These are phyloP conservation scores for Pouteria campechiana DNA, from an alignment of 179 eudicot genomes.

Conservation along the genomic window DNA sequence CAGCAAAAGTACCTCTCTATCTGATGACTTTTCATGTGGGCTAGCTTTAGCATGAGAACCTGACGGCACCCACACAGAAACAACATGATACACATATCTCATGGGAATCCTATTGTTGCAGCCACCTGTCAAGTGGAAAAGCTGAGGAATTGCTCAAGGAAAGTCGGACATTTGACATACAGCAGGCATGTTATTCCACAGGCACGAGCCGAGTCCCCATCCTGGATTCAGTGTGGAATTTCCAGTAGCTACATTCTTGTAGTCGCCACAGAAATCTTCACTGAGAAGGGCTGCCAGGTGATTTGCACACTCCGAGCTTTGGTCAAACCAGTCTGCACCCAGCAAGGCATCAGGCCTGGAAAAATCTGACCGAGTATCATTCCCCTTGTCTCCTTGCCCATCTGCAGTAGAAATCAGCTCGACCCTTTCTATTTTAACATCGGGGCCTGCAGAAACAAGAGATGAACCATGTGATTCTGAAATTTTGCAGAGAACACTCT, in stretches of 20 bases:
- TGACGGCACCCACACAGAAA: no score
- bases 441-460: conserved; percentile 20
- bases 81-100: no score
- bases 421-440: conserved; percentile 25
- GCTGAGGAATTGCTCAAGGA: no score
- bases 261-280: conserved; percentile 35
- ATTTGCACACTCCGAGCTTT: conserved; percentile 13
- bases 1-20: no score
- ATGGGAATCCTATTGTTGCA: no score
- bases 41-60: no score
- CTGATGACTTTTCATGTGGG: no score
- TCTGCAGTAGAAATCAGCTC: conserved; percentile 16
- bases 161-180: conserved; percentile 21
- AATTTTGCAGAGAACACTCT: not conserved
- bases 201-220: conserved; percentile 9
- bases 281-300: conserved; percentile 32
- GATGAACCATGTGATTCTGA: not conserved
- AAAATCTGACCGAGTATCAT: conserved; percentile 17
- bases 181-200: conserved; percentile 23
- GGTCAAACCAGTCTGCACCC: conserved; percentile 36
- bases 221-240: conserved; percentile 20
- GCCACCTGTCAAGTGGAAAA: no score
- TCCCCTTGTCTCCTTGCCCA: conserved; percentile 22
- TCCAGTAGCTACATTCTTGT: conserved; percentile 16
- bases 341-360: conserved; percentile 57